These are phyloP conservation scores for Panaeolus cyanescens DNA, from an alignment of 768 basidiomycete genomes.

Conservation along the genomic window DNA sequence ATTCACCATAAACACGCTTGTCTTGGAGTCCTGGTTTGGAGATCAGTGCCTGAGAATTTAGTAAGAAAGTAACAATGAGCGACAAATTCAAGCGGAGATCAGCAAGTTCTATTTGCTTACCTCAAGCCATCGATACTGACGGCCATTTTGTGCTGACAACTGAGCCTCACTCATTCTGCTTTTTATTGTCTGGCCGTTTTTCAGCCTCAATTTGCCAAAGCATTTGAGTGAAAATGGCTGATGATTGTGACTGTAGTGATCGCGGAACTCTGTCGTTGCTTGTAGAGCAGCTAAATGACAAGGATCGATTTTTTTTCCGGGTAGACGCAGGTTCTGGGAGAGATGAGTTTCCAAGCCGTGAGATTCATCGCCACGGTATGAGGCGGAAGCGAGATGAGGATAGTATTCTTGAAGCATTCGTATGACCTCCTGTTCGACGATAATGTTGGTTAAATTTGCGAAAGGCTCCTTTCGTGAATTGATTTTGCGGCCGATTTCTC, in stretches of 20 bases:
- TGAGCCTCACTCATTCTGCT: background rate
- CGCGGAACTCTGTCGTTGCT: too few relatives aligned
- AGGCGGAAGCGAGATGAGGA: too few relatives aligned
- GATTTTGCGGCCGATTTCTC: slow-evolving; percentile 28
- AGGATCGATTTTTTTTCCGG: too few relatives aligned
- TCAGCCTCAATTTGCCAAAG: slow-evolving; percentile 2
- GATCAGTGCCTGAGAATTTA: background rate
- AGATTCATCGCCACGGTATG: too few relatives aligned
- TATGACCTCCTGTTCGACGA: slow-evolving; percentile 22
- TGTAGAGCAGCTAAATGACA: too few relatives aligned
- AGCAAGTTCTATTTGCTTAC: too few relatives aligned
- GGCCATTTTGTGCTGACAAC: background rate
- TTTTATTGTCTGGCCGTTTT: slow-evolving; percentile 1
- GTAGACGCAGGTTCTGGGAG: too few relatives aligned
- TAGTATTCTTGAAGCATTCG: slow-evolving; percentile 21
- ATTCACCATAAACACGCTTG: slow-evolving; percentile 1
- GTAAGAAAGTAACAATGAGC: background rate
- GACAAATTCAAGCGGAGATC: too few relatives aligned
- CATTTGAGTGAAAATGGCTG: background rate
- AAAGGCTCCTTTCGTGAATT: slow-evolving; percentile 31
- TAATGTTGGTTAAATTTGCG: slow-evolving; percentile 28
- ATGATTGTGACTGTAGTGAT: background rate
- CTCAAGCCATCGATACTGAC: slow-evolving; percentile 4
- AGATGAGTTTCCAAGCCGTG: background rate
- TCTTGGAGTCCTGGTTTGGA: background rate